Conservation (phyloP, 1,284 basidiomycete species). For the Puccinia novopanici region DNA sequence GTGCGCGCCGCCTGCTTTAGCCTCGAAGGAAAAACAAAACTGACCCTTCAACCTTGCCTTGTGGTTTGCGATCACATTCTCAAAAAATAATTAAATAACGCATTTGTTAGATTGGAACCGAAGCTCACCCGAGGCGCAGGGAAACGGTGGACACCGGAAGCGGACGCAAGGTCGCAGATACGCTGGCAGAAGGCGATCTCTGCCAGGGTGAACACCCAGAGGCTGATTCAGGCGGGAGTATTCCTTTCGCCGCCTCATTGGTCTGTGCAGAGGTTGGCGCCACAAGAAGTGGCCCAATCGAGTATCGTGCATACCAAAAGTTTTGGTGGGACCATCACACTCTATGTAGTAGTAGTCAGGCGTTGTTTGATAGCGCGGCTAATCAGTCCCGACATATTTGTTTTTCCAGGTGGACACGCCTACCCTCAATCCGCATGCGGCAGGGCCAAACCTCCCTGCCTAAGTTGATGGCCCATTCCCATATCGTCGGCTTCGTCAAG, state of each 20-base stretch:
- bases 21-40: not conserved
- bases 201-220: slow-evolving; percentile 56
- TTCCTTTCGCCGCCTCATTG: slow-evolving; percentile 60
- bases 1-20: slow-evolving; percentile 54
- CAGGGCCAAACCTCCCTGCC: slow-evolving; percentile 61
- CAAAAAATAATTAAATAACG: not conserved
- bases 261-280: slow-evolving; percentile 60
- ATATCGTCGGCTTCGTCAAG: slow-evolving; percentile 61
- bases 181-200: slow-evolving; percentile 35
- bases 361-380: no score
- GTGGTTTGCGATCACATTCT: not conserved
- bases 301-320: slow-evolving; percentile 6
- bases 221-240: slow-evolving; percentile 62
- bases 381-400: no score
- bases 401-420: slow-evolving; percentile 62
- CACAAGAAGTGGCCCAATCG: slow-evolving; percentile 52
- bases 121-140: slow-evolving; percentile 54
- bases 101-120: not conserved
- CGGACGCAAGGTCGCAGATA: slow-evolving; percentile 60
- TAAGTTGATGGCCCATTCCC: slow-evolving; percentile 62
- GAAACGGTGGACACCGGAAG: slow-evolving; percentile 59
- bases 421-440: slow-evolving; percentile 64
- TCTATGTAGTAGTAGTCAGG: no score
- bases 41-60: not conserved
- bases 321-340: slow-evolving; percentile 39